Percentiles rank a stretch among this genome's conserved stretches.
phyloP scores from a whole-genome alignment of 2,329 filamentous ascomycete species.

The Neocucurbitaria cava region DNA sequence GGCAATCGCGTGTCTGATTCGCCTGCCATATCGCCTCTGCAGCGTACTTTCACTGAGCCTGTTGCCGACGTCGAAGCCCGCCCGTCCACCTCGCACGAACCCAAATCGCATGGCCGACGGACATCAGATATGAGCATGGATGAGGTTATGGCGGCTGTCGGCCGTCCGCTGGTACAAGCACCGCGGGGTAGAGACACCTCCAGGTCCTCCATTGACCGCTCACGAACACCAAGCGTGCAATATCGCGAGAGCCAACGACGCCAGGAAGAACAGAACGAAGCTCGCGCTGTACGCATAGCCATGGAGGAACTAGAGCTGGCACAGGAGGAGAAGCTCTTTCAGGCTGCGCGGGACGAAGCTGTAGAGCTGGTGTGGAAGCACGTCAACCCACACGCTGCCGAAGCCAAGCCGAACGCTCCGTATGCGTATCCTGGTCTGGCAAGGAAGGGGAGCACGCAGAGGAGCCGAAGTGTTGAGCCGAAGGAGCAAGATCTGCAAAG shows the following conservation, averaged over 20 bases:
- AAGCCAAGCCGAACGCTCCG: constrained; percentile 58
- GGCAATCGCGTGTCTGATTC: constrained; percentile 30
- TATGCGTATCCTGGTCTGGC: constrained; percentile 66
- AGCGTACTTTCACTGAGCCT: constrained; percentile 34
- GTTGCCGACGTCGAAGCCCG: constrained; percentile 27
- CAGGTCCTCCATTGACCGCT: constrained; percentile 45
- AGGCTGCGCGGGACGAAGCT: constrained; percentile 77
- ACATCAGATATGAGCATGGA: constrained; percentile 40
- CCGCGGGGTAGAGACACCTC: constrained; percentile 50
- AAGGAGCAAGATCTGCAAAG: constrained; percentile 42
- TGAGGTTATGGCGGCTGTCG: constrained; percentile 31
- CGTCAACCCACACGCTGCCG: constrained; percentile 71
- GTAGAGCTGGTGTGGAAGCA: constrained; percentile 82
- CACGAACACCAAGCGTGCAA: constrained; percentile 64
- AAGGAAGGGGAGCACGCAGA: constrained; percentile 74
- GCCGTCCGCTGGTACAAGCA: constrained; percentile 44
- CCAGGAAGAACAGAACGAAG: constrained; percentile 84
- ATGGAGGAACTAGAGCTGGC: constrained; percentile 76
- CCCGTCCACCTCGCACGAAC: constrained; percentile 25
- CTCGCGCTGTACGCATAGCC: constrained; percentile 71
- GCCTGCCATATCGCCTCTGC: constrained; percentile 34
- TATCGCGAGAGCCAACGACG: constrained; percentile 77
- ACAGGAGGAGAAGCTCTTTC: constrained; percentile 69
- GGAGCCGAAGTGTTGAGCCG: constrained; percentile 52
- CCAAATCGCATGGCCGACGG: constrained; percentile 38